Percentiles rank a stretch among this genome's conserved stretches.
Conservation (phyloP, 2,329 filamentous ascomycete genomes). For the Decorospora gaudefroyi region DNA sequence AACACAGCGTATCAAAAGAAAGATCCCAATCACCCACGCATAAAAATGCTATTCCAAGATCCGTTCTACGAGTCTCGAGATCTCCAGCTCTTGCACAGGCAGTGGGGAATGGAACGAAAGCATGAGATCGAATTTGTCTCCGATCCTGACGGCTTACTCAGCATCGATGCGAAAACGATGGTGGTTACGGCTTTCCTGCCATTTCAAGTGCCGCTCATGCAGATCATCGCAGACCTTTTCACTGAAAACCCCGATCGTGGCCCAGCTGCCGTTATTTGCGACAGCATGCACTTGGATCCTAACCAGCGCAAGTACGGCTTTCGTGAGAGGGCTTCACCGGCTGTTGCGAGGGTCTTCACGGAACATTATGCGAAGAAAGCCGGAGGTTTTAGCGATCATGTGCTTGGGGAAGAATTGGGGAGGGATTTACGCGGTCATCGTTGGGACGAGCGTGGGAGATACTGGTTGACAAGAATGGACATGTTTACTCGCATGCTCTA, state of each 20-base stretch:
- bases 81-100: conserved; percentile 1
- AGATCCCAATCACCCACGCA: neutral
- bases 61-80: conserved; percentile 20
- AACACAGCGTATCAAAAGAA: neutral
- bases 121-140: conserved; percentile 8
- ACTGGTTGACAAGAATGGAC: too few species aligned
- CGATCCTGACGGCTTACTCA: conserved; percentile 25
- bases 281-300: neutral
- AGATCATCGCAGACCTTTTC: conserved; percentile 23
- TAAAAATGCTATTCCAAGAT: conserved; percentile 24
- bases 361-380: neutral
- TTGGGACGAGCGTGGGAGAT: too few species aligned
- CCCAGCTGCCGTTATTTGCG: conserved; percentile 9
- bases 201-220: conserved; percentile 18
- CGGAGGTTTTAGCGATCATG: neutral
- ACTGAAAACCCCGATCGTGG: neutral
- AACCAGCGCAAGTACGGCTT: conserved; percentile 2
- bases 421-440: too few species aligned
- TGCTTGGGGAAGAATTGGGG: neutral
- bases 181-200: conserved; percentile 21
- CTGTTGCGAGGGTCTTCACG: neutral
- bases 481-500: too few species aligned
- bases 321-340: conserved; percentile 2
- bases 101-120: neutral
- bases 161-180: conserved; percentile 21